phyloP scores from a whole-genome alignment of 768 basidiomycete genomes.

The Glaciozyma martinii region DNA sequence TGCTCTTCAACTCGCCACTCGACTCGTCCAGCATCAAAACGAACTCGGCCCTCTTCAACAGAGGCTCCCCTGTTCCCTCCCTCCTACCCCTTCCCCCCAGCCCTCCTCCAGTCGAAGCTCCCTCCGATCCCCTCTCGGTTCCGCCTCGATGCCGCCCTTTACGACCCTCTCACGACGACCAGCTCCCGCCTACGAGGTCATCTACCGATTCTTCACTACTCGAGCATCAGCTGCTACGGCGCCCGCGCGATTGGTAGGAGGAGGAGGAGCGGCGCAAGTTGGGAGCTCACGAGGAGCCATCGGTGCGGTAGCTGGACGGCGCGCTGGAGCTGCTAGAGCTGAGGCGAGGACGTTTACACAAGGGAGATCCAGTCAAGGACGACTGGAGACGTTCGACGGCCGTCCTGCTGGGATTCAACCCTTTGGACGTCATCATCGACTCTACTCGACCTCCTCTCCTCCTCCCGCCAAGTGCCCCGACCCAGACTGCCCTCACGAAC shows the following conservation, averaged over 20 bases:
- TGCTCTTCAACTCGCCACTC: too few relatives aligned
- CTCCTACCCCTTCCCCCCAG: not conserved
- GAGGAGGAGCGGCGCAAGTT: not conserved
- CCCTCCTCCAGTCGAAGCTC: too few relatives aligned
- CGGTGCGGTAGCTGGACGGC: not conserved
- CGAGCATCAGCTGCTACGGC: not conserved
- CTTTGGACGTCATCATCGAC: not conserved
- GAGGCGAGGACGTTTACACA: too few relatives aligned
- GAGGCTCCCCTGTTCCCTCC: not conserved
- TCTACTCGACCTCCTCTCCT: not conserved
- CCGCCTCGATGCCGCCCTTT: not conserved
- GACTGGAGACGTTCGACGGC: not conserved
- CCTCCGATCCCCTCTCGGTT: not conserved
- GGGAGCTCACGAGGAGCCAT: not conserved
- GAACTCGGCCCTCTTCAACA: conserved; percentile 3
- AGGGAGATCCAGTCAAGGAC: too few relatives aligned
- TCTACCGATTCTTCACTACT: conserved; percentile 21
- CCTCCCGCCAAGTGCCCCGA: not conserved
- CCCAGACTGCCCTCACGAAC: not conserved
- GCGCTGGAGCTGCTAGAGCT: too few relatives aligned
- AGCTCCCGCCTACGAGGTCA: not conserved
- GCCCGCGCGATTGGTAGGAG: not conserved
- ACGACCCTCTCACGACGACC: not conserved
- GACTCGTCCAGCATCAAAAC: too few relatives aligned
- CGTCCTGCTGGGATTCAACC: not conserved